Evolutionary conservation across 495 filamentous ascomycete genomes (phyloP), one percentile per base, ranked within the genome.

Genomic region (Penicillium crystallinum): DNA sequence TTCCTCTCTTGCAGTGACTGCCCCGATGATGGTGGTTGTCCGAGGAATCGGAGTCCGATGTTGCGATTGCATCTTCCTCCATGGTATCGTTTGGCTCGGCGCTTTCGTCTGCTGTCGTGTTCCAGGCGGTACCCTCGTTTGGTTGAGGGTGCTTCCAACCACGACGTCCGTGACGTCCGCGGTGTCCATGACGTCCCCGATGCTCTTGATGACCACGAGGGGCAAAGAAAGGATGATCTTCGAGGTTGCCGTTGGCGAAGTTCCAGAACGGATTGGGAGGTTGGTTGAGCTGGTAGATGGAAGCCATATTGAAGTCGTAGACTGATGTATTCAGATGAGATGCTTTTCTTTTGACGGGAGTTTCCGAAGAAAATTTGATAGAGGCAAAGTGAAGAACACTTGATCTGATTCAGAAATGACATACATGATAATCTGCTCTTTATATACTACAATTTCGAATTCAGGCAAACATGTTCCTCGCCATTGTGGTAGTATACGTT

Each of bases 221-320:
- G 25, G 64, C 57, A 46, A 69, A 70, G 65, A 72, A 69, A 30
- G 71, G 68, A 54, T 72, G 69, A 23, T 71, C 53, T 45, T 75
- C 66, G 6, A 75, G 57, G 33, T 46, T 48, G 6, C 54, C 54
- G 39, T 58, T 48, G 38, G 70, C 11, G 29, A 64, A 57, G 38
- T 73, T 68, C 69, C 70, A 72, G 44, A 73, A 65, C 4, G 67
- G 61, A 52, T 62, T 48, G 7, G 59, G 54, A n/a, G 54, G 57
- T 18, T 68, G 58, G 46, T 75, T 75, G 55, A 70, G 56, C 49
- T 66, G 55, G 42, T 71, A 66, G 46, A 73, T 61, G 23, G 64
- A 64, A 53, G 68, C 59, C 68, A 71, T 71, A 35, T 56, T 64
- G 39, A 40, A 45, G 29, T 33, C n/a, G n/a, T n/a, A 17, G 29